Evolutionary conservation across 2,329 filamentous ascomycete genomes (phyloP).

Genomic region (Ophiobolus disseminans): DNA sequence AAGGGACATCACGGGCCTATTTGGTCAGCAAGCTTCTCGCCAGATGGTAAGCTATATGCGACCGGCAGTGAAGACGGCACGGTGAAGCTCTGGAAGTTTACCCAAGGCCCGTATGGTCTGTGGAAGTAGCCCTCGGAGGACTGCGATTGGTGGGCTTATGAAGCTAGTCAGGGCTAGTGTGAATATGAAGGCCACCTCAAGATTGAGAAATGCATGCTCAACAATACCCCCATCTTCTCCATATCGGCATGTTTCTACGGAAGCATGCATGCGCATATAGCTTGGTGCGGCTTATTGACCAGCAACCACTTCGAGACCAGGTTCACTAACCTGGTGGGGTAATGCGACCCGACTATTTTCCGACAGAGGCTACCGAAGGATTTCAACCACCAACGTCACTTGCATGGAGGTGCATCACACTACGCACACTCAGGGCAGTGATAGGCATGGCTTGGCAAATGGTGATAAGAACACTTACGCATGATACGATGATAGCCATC

Average conservation of each 20-base stretch:
- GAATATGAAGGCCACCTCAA: no score
- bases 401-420: conserved; percentile 16
- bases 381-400: conserved; percentile 18
- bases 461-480: conserved; percentile 18
- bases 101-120: conserved; percentile 68
- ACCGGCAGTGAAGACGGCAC: conserved; percentile 97
- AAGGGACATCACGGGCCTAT: conserved; percentile 98
- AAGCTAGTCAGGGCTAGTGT: no score
- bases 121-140: conserved; percentile 61
- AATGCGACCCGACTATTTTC: conserved; percentile 27
- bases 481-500: conserved; percentile 17
- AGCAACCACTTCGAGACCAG: no score
- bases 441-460: conserved; percentile 21
- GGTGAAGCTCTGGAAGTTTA: conserved; percentile 86
- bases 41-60: conserved; percentile 93
- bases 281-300: no score
- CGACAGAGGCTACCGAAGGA: conserved; percentile 31
- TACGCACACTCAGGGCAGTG: conserved; percentile 15
- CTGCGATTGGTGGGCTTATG: no score
- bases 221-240: not conserved
- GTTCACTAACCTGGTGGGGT: conserved; percentile 17
- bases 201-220: not conserved
- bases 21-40: conserved; percentile 94
- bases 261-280: not conserved
- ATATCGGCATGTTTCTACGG: not conserved